Conservation (phyloP, 1,284 basidiomycete species). For the Sanghuangporus sanghuang region DNA sequence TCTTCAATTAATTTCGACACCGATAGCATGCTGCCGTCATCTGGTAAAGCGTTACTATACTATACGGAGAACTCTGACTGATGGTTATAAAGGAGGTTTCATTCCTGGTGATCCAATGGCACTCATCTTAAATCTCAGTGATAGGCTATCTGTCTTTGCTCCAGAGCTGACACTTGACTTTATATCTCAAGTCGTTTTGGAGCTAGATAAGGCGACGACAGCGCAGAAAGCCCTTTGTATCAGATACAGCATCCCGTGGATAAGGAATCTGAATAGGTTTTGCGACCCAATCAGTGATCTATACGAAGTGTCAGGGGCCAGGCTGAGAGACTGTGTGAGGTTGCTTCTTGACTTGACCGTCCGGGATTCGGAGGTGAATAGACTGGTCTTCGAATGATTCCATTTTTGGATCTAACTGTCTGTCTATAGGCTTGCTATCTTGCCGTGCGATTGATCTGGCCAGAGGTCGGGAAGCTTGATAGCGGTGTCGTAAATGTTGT, state of each 20-base stretch:
- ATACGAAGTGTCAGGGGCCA: slow-evolving; percentile 66
- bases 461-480: slow-evolving; percentile 66
- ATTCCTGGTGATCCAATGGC: slow-evolving; percentile 67
- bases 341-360: slow-evolving; percentile 72
- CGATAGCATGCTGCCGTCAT: slow-evolving; percentile 57
- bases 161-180: slow-evolving; percentile 85
- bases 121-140: slow-evolving; percentile 65
- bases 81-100: slow-evolving; percentile 47
- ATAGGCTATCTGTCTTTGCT: slow-evolving; percentile 63
- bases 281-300: slow-evolving; percentile 60
- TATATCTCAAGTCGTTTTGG: slow-evolving; percentile 72
- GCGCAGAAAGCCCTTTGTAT: slow-evolving; percentile 66
- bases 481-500: slow-evolving; percentile 62
- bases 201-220: slow-evolving; percentile 48
- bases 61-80: not conserved
- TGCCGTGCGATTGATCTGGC: slow-evolving; percentile 74
- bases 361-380: slow-evolving; percentile 57
- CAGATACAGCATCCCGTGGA: slow-evolving; percentile 83
- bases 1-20: slow-evolving; percentile 75
- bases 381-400: no score
- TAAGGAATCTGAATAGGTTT: slow-evolving; percentile 72
- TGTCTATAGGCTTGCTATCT: slow-evolving; percentile 53
- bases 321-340: slow-evolving; percentile 74
- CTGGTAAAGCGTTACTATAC: slow-evolving; percentile 42
- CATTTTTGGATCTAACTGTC: slow-evolving; percentile 15